Conservation (phyloP, 495 filamentous ascomycete genomes). For the Penicillium silybi region DNA sequence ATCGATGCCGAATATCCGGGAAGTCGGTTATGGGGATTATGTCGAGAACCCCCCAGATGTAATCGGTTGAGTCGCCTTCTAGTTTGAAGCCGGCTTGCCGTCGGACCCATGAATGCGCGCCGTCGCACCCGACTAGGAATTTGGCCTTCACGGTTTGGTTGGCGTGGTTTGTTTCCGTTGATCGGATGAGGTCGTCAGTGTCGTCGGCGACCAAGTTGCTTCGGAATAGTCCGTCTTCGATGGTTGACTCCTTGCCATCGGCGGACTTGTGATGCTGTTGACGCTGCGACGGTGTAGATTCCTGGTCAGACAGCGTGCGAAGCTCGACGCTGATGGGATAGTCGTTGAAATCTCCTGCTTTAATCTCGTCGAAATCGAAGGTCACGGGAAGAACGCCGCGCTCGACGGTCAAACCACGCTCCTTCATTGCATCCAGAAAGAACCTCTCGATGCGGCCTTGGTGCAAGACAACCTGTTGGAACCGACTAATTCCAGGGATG, state of each 20-base stretch:
- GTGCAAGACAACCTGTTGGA: conserved; percentile 50
- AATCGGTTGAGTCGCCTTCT: conserved; percentile 57
- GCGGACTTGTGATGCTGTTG: conserved; percentile 10
- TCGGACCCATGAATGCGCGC: conserved; percentile 58
- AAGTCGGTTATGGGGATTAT: conserved; percentile 61
- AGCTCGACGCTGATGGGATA: conserved; percentile 52
- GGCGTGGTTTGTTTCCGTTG: conserved; percentile 22
- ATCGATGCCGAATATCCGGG: conserved; percentile 61
- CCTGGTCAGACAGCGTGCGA: conserved; percentile 41
- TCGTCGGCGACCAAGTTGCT: conserved; percentile 54
- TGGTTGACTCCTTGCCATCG: conserved; percentile 8
- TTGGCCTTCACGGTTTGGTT: conserved; percentile 47
- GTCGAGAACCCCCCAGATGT: conserved; percentile 60
- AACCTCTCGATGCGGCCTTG: conserved; percentile 55
- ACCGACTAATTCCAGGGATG: conserved; percentile 50
- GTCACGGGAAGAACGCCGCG: conserved; percentile 42
- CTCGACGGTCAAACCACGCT: conserved; percentile 38
- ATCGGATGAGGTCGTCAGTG: conserved; percentile 50
- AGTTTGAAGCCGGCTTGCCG: conserved; percentile 48
- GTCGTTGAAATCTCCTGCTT: conserved; percentile 38
- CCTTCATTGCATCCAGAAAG: conserved; percentile 48
- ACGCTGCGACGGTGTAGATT: conserved; percentile 29
- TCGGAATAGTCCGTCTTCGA: conserved; percentile 51
- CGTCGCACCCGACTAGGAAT: conserved; percentile 63
- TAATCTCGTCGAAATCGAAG: conserved; percentile 39